Evolutionary conservation across 371 early-diverging fungal genomes (phyloP).

Genomic region (Mucor sp.): DNA sequence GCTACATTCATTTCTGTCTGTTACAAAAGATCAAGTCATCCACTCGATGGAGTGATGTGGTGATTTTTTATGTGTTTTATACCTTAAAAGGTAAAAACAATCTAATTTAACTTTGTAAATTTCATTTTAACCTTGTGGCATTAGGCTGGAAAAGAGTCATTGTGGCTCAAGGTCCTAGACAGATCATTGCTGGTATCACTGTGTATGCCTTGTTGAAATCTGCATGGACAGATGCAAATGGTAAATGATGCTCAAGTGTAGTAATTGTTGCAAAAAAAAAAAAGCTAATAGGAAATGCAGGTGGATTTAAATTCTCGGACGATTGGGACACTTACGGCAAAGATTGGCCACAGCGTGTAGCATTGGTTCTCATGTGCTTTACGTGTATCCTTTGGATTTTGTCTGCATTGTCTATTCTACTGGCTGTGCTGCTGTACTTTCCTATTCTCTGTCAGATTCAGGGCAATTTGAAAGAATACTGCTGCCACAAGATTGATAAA

Average conservation of each 20-base stretch:
- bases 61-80: constrained; percentile 90
- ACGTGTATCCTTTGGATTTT: constrained; percentile 70
- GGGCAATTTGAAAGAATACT: constrained; percentile 91
- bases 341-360: constrained; percentile 37
- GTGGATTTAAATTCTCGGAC: constrained; percentile 25
- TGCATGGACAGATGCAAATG: constrained; percentile 34
- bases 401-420: constrained; percentile 53
- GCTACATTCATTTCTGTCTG: constrained; percentile 81
- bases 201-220: constrained; percentile 32
- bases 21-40: constrained; percentile 74
- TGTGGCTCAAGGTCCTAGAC: constrained; percentile 86
- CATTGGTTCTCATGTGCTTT: constrained; percentile 57
- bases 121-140: not conserved
- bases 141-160: constrained; percentile 85
- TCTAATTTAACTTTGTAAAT: not conserved
- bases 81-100: constrained; percentile 67
- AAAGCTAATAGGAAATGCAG: not conserved
- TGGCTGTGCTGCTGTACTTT: constrained; percentile 78
- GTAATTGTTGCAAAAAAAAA: too few relatives aligned
- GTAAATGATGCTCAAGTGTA: not conserved
- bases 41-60: constrained; percentile 61
- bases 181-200: constrained; percentile 61
- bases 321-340: constrained; percentile 37
- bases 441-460: constrained; percentile 79
- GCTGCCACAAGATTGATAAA: constrained; percentile 91